These are phyloP conservation scores for Metroxylon sagu DNA, from an alignment of 176 grass and related monocot genomes.

Conservation along the genomic window DNA sequence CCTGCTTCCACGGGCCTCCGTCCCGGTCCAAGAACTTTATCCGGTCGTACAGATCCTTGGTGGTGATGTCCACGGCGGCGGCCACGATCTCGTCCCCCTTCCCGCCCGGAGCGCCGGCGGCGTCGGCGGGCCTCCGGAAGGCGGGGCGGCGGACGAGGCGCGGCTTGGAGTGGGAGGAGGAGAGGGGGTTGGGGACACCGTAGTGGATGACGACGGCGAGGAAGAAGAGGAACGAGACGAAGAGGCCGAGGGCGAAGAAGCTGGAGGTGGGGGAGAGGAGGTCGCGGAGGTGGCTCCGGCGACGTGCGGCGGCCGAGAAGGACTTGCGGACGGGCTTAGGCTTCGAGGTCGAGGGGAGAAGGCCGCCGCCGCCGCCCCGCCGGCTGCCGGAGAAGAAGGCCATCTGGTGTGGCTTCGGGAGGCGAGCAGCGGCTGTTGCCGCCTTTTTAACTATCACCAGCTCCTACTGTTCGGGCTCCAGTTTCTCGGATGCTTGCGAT, in stretches of 20 bases:
- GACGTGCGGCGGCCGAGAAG: conserved; percentile 28
- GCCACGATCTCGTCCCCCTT: conserved; percentile 16
- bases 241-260: conserved; percentile 46
- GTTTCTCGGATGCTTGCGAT: no score
- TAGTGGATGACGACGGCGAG: conserved; percentile 47
- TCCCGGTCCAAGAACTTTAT: conserved; percentile 77
- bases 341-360: conserved; percentile 27
- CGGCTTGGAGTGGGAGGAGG: conserved; percentile 24
- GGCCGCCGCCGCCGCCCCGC: conserved; percentile 20
- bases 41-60: conserved; percentile 87
- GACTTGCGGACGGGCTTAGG: conserved; percentile 24
- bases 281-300: conserved; percentile 12
- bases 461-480: no score
- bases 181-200: conserved; percentile 52
- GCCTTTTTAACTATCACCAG: no score
- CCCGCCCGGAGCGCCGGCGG: conserved; percentile 6
- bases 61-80: conserved; percentile 68
- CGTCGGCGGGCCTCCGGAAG: conserved; percentile 45
- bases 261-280: conserved; percentile 28
- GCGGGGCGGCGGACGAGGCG: conserved; percentile 49
- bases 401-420: conserved; percentile 23
- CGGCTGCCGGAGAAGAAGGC: conserved; percentile 34
- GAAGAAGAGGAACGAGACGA: conserved; percentile 46
- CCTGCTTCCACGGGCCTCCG: conserved; percentile 94
- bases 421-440: no score